phyloP scores from a whole-genome alignment of 2,329 filamentous ascomycete species.

The Alternaria rosae region DNA sequence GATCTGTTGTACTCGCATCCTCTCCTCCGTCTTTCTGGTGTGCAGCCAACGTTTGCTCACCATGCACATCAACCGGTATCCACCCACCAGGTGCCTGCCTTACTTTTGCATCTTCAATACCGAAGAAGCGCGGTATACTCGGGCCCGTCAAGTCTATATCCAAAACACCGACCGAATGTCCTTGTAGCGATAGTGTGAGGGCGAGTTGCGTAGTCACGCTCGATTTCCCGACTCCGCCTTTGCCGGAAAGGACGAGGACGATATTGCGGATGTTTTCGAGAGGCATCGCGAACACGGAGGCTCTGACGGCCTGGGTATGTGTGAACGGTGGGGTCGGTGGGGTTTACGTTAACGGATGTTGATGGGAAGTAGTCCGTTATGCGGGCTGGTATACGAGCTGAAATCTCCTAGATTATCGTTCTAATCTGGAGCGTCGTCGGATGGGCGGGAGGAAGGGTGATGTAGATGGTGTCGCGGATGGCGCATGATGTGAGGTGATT shows the following conservation, averaged over 20 bases:
- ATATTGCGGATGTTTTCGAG: constrained; percentile 77
- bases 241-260: constrained; percentile 87
- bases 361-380: not conserved
- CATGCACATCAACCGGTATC: constrained; percentile 86
- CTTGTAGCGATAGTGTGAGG: constrained; percentile 82
- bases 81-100: constrained; percentile 90
- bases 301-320: not conserved
- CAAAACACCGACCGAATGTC: constrained; percentile 90
- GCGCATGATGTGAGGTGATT: constrained; percentile 25
- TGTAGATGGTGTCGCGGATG: constrained; percentile 5
- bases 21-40: constrained; percentile 14
- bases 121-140: constrained; percentile 93
- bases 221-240: constrained; percentile 97
- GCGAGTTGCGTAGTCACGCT: constrained; percentile 97
- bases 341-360: not conserved
- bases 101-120: constrained; percentile 87
- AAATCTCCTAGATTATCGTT: not conserved
- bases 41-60: constrained; percentile 51
- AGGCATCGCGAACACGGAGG: constrained; percentile 62
- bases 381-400: too few relatives aligned
- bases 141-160: constrained; percentile 96
- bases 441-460: not conserved
- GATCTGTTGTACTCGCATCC: not conserved
- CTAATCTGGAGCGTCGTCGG: constrained; percentile 31
- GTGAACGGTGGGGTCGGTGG: not conserved